phyloP scores from a whole-genome alignment of 441 rosid genomes.

The Jatropha multifida region DNA sequence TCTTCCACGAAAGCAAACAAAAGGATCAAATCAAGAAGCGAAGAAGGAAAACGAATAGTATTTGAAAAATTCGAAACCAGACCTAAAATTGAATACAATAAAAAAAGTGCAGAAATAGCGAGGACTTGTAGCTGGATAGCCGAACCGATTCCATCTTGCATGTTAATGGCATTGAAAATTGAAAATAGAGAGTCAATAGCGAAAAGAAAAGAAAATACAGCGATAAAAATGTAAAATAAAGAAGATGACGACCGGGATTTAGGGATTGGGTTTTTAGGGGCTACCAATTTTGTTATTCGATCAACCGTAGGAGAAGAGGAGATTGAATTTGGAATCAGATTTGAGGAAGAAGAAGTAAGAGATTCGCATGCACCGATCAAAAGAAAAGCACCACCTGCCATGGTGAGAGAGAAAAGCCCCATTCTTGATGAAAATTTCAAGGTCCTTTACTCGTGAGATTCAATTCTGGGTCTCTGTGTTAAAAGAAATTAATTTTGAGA shows the following conservation, averaged over 20 bases:
- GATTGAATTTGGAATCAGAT: constrained; percentile 1
- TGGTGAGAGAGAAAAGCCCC: constrained; percentile 22
- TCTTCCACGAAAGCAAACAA: constrained; percentile 77
- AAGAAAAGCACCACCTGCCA: constrained; percentile 21
- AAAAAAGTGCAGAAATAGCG: constrained; percentile 52
- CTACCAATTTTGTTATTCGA: constrained; percentile 18
- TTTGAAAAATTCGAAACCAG: constrained; percentile 30
- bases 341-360: neutral
- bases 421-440: neutral
- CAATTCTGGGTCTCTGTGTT: neutral
- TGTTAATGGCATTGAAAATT: constrained; percentile 43
- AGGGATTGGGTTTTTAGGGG: constrained; percentile 16
- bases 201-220: constrained; percentile 48
- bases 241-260: constrained; percentile 14
- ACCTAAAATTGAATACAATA: constrained; percentile 51
- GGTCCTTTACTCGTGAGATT: neutral
- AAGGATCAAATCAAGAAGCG: constrained; percentile 47
- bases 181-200: constrained; percentile 58
- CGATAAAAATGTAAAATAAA: constrained; percentile 19
- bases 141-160: constrained; percentile 62
- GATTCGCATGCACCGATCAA: constrained; percentile 24
- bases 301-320: constrained; percentile 32
- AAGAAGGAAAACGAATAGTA: constrained; percentile 37
- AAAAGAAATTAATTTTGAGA: neutral
- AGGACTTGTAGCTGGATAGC: constrained; percentile 63